A percentile compares a stretch with the other conserved stretches of the same genome.
phyloP scores from a whole-genome alignment of 192 early-diverging fungal genomes.

The Rhizophagus clarus region DNA sequence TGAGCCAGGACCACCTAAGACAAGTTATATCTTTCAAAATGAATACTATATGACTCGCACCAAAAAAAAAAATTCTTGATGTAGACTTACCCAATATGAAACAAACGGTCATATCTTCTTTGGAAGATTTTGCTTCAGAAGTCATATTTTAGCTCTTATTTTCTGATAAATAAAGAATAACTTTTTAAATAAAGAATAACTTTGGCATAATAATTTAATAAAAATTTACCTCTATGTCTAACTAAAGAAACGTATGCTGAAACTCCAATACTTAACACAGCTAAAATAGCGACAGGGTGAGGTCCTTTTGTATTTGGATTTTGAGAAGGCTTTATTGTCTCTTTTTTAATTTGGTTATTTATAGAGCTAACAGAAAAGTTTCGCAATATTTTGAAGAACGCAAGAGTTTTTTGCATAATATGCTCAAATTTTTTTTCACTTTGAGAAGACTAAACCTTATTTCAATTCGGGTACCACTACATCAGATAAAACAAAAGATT shows the following conservation, averaged over 20 bases:
- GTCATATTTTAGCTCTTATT: not conserved
- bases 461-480: not conserved
- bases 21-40: not conserved
- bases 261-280: not conserved
- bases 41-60: not conserved
- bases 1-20: constrained; percentile 71
- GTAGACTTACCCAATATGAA: constrained; percentile 30
- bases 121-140: not conserved
- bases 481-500: not conserved
- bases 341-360: not conserved
- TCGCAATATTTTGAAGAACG: not conserved
- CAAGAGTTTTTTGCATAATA: not conserved
- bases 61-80: not conserved
- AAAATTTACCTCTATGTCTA: not conserved
- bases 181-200: too few relatives aligned
- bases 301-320: not conserved
- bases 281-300: not conserved
- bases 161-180: not conserved
- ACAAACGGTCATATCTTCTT: constrained; percentile 24
- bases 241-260: not conserved
- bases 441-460: not conserved
- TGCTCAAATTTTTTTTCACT: not conserved
- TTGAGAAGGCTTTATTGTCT: constrained; percentile 5
- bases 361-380: not conserved
- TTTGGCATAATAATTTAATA: not conserved